Evolutionary conservation across 129 eudicot genomes (phyloP).

Genomic region (Chrysanthemum seticuspe): DNA sequence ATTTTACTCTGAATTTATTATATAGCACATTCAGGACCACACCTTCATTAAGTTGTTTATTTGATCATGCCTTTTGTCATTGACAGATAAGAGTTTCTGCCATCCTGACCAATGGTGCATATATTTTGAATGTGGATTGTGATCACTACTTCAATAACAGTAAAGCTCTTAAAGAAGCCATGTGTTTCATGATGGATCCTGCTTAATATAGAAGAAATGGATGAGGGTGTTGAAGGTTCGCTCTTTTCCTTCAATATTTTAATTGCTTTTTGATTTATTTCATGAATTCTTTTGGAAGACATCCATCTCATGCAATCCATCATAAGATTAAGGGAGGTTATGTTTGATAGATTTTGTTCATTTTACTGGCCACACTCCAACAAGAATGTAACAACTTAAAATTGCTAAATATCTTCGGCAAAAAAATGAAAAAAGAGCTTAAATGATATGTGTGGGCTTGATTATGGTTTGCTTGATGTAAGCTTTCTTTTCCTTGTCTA

Average conservation of each 20-base stretch:
- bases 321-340: too few relatives aligned
- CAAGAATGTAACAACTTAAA: too few relatives aligned
- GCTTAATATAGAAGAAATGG: conserved; percentile 43
- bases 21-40: too few relatives aligned
- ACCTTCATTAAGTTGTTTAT: conserved; percentile 1
- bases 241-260: conserved; percentile 4
- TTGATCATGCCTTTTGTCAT: background rate
- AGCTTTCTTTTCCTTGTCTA: conserved; percentile 25
- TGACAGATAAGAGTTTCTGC: conserved; percentile 87
- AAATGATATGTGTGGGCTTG: too few relatives aligned
- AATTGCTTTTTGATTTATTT: background rate
- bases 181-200: conserved; percentile 97
- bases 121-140: conserved; percentile 81
- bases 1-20: too few relatives aligned
- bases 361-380: too few relatives aligned
- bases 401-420: too few relatives aligned
- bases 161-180: conserved; percentile 91
- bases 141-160: conserved; percentile 95
- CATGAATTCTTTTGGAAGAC: background rate
- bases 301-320: background rate
- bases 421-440: too few relatives aligned
- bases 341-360: too few relatives aligned
- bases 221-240: conserved; percentile 45
- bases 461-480: background rate
- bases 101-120: conserved; percentile 83